Evolutionary conservation across 805 yeast genomes (phyloP), one percentile per base, ranked within the genome.

Genomic region (Naumovozyma castellii): DNA sequence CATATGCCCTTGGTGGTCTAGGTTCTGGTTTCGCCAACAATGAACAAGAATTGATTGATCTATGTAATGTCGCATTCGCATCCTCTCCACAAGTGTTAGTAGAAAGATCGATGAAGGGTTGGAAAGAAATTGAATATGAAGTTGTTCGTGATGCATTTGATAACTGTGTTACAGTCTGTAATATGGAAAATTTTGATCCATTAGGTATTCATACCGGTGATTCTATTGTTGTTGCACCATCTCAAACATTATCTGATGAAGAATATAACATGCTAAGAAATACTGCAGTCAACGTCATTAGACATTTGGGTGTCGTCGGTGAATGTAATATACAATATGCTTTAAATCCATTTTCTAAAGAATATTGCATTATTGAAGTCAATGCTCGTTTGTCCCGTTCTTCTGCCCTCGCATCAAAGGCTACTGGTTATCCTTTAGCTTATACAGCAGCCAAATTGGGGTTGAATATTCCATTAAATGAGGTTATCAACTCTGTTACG

Each of bases 191-290:
- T 68, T 90, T 90, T 52, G 98, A 90, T 67, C 98, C 98, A 35
- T 75, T 90, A 54, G 98, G 98, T 62, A 88, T 90, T 57, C 98
- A 90, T 62, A 90, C 98, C 44, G 98, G 98, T 74, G 98, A 90
- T 65, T 92, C 97, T 40, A 92, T 90, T 57, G 98, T 90, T 42
- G 95, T 90, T 57, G 98, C 98, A 40, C 98, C 98, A 37, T 88
- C 97, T 34, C 98, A 90, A 71, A 90, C 98, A 33, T 70, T 90
- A 48, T 83, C 95, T 15, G 97, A 90, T 61, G 96, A 85, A 62
- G 98, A 90, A 58, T 90, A 88, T 70, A 85, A 90, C 69, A 92
- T 92, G 97, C 74, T 90, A 61, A 80, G 98, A 70, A 83, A 97
- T 38, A 86, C 98, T 35, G 98, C 98, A 35, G 92, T 92, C 52